phyloP scores from a whole-genome alignment of 2,329 filamentous ascomycete genomes.

The Xylogone sp. region DNA sequence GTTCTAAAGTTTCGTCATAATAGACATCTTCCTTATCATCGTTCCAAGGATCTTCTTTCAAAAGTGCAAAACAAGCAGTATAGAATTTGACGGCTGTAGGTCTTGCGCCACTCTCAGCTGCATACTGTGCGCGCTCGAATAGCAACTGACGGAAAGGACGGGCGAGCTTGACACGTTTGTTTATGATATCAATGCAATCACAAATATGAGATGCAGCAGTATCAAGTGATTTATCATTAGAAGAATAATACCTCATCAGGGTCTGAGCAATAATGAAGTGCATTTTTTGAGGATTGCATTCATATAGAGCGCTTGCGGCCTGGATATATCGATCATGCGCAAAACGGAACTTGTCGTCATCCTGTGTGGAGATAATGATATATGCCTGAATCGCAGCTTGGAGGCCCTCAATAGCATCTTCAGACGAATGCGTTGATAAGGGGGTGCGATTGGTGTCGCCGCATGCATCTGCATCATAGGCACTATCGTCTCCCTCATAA shows the following conservation, averaged over 20 bases:
- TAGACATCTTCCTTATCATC: conserved; percentile 66
- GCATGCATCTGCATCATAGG: conserved; percentile 38
- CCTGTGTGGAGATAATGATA: conserved; percentile 75
- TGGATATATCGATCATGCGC: conserved; percentile 83
- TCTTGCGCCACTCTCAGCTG: conserved; percentile 77
- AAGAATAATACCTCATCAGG: conserved; percentile 66
- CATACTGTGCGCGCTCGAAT: conserved; percentile 72
- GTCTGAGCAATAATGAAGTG: conserved; percentile 85
- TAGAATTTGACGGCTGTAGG: conserved; percentile 82
- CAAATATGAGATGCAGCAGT: conserved; percentile 79
- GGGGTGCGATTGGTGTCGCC: conserved; percentile 30
- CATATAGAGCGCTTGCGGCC: conserved; percentile 65
- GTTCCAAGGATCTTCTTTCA: conserved; percentile 77
- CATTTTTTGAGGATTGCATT: conserved; percentile 73
- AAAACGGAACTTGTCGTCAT: conserved; percentile 84
- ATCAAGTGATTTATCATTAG: conserved; percentile 63
- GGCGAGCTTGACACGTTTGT: conserved; percentile 55
- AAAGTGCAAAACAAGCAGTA: conserved; percentile 68
- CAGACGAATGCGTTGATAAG: conserved; percentile 46
- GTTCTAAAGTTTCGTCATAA: conserved; percentile 80
- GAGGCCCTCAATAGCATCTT: conserved; percentile 72
- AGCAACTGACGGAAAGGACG: conserved; percentile 66
- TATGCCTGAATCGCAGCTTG: conserved; percentile 77
- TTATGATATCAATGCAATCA: conserved; percentile 72
- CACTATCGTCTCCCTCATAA: conserved; percentile 37